phyloP scores from a whole-genome alignment of 2,329 filamentous ascomycete genomes.

The Chaetomium strumarium region DNA sequence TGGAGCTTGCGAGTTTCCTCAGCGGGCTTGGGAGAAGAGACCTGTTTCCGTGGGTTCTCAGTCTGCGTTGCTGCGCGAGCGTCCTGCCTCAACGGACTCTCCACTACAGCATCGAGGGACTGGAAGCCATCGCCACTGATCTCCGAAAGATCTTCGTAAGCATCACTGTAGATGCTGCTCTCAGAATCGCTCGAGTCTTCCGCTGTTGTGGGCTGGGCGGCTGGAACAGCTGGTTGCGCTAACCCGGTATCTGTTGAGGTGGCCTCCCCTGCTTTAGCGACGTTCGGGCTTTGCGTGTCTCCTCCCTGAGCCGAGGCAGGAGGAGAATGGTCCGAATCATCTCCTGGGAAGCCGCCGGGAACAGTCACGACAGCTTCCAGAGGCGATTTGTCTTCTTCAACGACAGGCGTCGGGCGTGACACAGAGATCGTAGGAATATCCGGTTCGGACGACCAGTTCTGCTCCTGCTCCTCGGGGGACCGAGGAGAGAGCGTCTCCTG shows the following conservation, averaged over 20 bases:
- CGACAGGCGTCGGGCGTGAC: constrained; percentile 38
- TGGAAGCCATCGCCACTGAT: constrained; percentile 61
- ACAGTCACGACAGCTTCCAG: constrained; percentile 39
- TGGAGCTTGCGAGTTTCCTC: constrained; percentile 14
- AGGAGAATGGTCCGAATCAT: constrained; percentile 28
- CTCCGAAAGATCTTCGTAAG: constrained; percentile 66
- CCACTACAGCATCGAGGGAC: constrained; percentile 67
- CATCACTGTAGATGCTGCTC: constrained; percentile 60
- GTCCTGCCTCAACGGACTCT: constrained; percentile 43
- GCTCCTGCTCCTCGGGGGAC: constrained; percentile 1
- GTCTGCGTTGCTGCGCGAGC: neutral
- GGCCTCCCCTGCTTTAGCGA: neutral
- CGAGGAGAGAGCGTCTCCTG: constrained; percentile 2
- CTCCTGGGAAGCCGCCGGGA: constrained; percentile 54
- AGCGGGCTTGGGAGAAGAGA: constrained; percentile 15
- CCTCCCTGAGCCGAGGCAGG: neutral
- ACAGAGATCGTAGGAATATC: constrained; percentile 42
- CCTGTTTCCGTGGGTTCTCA: neutral
- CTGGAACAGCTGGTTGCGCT: neutral
- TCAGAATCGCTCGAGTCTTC: constrained; percentile 21
- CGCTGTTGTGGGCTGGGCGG: neutral
- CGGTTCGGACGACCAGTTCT: constrained; percentile 1
- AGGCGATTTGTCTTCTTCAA: constrained; percentile 15
- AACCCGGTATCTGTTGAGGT: neutral
- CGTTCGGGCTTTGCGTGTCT: neutral